Conservation (phyloP, 2,329 filamentous ascomycete genomes). For the Fusarium scirpi region DNA sequence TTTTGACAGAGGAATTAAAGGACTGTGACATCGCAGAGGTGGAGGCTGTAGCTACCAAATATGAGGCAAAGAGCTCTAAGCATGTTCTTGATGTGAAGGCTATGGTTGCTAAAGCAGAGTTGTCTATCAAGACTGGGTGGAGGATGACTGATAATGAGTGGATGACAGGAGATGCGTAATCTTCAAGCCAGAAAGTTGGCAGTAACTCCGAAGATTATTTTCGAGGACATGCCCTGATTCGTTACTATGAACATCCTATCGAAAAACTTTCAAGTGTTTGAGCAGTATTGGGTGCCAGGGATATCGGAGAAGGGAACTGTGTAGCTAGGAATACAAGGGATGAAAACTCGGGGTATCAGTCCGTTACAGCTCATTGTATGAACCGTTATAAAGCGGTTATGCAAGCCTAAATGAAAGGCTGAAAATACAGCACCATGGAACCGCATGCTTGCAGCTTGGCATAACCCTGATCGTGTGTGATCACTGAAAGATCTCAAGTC, state of each 20-base stretch:
- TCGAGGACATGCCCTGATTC: background rate
- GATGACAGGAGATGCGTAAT: slow-evolving; percentile 12
- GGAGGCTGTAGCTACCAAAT: background rate
- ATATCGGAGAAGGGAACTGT: background rate
- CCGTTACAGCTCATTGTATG: background rate
- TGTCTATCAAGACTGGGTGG: slow-evolving; percentile 24
- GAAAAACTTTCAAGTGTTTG: background rate
- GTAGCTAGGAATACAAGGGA: background rate
- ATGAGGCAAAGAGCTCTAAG: background rate
- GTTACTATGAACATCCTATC: background rate
- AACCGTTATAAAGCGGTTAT: background rate
- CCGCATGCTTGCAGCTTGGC: background rate
- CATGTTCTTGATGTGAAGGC: background rate
- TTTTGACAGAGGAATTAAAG: background rate
- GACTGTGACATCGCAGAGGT: background rate
- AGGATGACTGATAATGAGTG: slow-evolving; percentile 38
- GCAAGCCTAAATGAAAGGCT: background rate
- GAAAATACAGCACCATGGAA: background rate
- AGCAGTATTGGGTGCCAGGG: background rate
- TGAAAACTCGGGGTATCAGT: background rate
- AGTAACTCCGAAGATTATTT: background rate
- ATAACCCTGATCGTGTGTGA: background rate
- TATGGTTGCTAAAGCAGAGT: slow-evolving; percentile 5
- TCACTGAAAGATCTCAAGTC: background rate
- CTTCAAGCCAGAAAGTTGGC: background rate